phyloP scores from a whole-genome alignment of 192 early-diverging fungal species.

The Phycomyces blakesleeanus region DNA sequence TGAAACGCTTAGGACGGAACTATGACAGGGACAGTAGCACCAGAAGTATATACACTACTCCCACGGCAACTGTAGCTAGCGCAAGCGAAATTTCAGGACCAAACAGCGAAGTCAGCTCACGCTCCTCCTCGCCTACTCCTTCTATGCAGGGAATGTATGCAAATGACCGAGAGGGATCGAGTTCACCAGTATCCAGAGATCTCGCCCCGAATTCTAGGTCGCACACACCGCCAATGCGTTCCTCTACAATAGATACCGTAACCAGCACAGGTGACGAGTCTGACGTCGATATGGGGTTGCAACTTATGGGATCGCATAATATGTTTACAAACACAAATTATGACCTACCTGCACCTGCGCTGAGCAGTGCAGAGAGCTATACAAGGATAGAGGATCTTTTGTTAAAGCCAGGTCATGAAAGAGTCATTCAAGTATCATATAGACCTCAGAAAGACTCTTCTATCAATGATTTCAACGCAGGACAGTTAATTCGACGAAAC shows the following conservation, averaged over 20 bases:
- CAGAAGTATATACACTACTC: slow-evolving; percentile 16
- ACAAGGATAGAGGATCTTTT: slow-evolving; percentile 84
- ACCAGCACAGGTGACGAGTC: slow-evolving; percentile 6
- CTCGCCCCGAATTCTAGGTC: not conserved
- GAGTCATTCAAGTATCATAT: slow-evolving; percentile 78
- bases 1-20: not conserved
- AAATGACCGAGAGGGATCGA: slow-evolving; percentile 18
- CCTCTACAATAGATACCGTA: too few relatives aligned
- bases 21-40: slow-evolving; percentile 4
- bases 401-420: slow-evolving; percentile 79
- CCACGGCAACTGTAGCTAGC: slow-evolving; percentile 32
- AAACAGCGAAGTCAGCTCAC: slow-evolving; percentile 43
- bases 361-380: slow-evolving; percentile 21
- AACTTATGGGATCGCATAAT: not conserved
- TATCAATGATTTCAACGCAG: slow-evolving; percentile 64
- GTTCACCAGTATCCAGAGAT: not conserved
- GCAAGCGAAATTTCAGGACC: slow-evolving; percentile 49
- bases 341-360: not conserved
- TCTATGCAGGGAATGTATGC: not conserved
- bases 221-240: too few relatives aligned
- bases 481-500: slow-evolving; percentile 61
- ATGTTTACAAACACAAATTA: not conserved
- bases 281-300: slow-evolving; percentile 12
- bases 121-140: slow-evolving; percentile 43
- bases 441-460: slow-evolving; percentile 61